These are phyloP conservation scores for Rhynchosporium agropyri DNA, from an alignment of 2,329 filamentous ascomycete genomes.

Conservation along the genomic window DNA sequence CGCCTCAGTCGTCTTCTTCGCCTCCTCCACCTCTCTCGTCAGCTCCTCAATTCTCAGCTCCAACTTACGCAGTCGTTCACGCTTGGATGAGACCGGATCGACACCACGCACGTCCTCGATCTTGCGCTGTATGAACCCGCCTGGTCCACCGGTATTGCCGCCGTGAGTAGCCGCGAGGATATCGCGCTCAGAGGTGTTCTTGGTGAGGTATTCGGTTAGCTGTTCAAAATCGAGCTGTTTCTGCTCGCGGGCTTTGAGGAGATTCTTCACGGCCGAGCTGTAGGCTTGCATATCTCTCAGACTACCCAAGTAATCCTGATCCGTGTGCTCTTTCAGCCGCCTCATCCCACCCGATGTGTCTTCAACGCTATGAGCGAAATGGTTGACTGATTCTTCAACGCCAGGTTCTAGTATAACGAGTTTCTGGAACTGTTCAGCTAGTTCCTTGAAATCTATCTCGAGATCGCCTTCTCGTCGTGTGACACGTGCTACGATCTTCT, in stretches of 20 bases:
- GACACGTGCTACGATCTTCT: slow-evolving; percentile 93
- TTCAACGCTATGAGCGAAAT: slow-evolving; percentile 84
- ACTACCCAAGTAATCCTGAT: slow-evolving; percentile 92
- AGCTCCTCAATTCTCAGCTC: slow-evolving; percentile 92
- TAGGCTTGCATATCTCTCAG: slow-evolving; percentile 96
- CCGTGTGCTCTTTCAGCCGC: slow-evolving; percentile 84
- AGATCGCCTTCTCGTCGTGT: slow-evolving; percentile 85
- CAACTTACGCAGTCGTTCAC: slow-evolving; percentile 84
- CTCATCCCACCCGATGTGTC: slow-evolving; percentile 79
- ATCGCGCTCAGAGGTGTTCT: slow-evolving; percentile 85
- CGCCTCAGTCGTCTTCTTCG: slow-evolving; percentile 83
- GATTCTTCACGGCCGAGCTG: slow-evolving; percentile 79
- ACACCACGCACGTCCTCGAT: slow-evolving; percentile 96
- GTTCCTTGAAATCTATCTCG: slow-evolving; percentile 83
- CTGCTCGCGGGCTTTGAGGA: slow-evolving; percentile 92
- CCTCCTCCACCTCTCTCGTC: slow-evolving; percentile 83
- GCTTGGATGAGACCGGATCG: slow-evolving; percentile 88
- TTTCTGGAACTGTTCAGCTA: slow-evolving; percentile 93
- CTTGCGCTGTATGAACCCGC: slow-evolving; percentile 87
- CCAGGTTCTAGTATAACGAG: slow-evolving; percentile 87
- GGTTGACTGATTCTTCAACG: slow-evolving; percentile 78
- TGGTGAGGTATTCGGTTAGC: slow-evolving; percentile 92
- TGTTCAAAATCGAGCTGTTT: slow-evolving; percentile 98
- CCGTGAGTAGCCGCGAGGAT: slow-evolving; percentile 61
- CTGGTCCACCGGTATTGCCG: slow-evolving; percentile 71